Conservation (phyloP, 768 basidiomycete species). For the Rhodocollybia butyracea region DNA sequence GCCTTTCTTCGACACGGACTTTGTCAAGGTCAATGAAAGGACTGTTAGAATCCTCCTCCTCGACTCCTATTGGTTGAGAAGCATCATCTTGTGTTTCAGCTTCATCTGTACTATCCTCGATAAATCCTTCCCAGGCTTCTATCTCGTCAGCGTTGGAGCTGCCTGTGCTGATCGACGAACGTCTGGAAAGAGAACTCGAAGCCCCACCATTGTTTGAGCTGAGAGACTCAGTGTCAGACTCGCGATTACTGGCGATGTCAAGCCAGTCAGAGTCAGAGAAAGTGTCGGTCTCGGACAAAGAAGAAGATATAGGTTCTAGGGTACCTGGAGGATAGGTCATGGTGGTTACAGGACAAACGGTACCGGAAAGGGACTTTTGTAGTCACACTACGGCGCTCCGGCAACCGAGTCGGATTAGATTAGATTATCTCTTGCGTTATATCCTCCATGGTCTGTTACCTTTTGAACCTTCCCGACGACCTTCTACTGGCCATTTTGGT, state of each 20-base stretch:
- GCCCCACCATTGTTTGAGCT: conserved; percentile 52
- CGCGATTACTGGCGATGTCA: conserved; percentile 67
- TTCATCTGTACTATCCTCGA: conserved; percentile 54
- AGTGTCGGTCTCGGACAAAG: conserved; percentile 61
- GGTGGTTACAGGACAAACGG: conserved; percentile 23
- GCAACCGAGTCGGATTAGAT: background rate
- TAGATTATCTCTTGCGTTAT: conserved; percentile 2
- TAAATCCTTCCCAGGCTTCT: conserved; percentile 77
- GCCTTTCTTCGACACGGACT: conserved; percentile 59
- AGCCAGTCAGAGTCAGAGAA: conserved; percentile 85
- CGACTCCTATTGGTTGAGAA: conserved; percentile 14
- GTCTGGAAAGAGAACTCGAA: conserved; percentile 57
- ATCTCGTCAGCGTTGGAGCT: conserved; percentile 69
- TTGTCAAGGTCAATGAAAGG: conserved; percentile 19
- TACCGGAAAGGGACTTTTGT: conserved; percentile 16
- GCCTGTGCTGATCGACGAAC: conserved; percentile 65
- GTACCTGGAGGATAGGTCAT: conserved; percentile 28
- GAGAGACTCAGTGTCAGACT: conserved; percentile 66
- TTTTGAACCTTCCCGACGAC: conserved; percentile 40
- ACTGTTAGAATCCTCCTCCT: conserved; percentile 14
- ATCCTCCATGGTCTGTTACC: conserved; percentile 11
- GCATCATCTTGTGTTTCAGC: conserved; percentile 16
- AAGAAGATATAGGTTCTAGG: conserved; percentile 33
- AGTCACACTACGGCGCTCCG: conserved; percentile 4
- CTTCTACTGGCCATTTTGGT: conserved; percentile 36